Percentiles rank a stretch among this genome's conserved stretches.
Conservation (phyloP, 179 eudicot species). For the Silene noctiflora region DNA sequence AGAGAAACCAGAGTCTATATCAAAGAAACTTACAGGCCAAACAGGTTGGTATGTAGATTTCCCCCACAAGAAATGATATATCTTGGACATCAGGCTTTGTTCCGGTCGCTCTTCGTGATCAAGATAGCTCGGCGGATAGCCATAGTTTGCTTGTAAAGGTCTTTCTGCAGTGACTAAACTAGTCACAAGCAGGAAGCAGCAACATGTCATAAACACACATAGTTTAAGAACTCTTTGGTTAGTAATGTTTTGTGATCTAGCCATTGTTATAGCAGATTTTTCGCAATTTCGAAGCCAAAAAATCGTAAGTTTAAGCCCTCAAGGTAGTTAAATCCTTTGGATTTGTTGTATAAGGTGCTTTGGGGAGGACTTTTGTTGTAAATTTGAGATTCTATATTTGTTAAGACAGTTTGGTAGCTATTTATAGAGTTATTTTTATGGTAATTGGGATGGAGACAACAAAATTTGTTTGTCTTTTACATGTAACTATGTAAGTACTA, state of each 20-base stretch:
- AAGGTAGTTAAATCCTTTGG: too few species aligned
- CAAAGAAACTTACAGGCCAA: slow-evolving; percentile 53
- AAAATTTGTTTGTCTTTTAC: not conserved
- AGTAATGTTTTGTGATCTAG: slow-evolving; percentile 7
- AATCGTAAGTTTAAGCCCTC: too few species aligned
- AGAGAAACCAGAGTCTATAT: not conserved
- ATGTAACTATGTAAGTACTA: too few species aligned
- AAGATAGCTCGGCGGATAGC: slow-evolving; percentile 9
- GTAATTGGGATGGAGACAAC: not conserved
- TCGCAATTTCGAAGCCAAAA: not conserved
- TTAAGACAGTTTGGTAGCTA: not conserved
- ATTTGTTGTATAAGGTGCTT: not conserved
- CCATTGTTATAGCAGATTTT: slow-evolving; percentile 20
- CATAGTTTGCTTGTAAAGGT: slow-evolving; percentile 27
- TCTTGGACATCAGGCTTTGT: slow-evolving; percentile 26
- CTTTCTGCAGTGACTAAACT: slow-evolving; percentile 41
- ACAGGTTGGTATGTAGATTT: slow-evolving; percentile 52
- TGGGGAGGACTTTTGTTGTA: not conserved
- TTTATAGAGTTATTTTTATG: not conserved
- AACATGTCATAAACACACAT: slow-evolving; percentile 32
- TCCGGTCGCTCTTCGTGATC: slow-evolving; percentile 24
- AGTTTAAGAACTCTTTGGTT: slow-evolving; percentile 21
- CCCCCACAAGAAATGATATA: slow-evolving; percentile 55
- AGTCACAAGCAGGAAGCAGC: slow-evolving; percentile 24
- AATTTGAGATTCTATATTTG: not conserved